A percentile compares a stretch with the other conserved stretches of the same genome.
Evolutionary conservation across 2,329 filamentous ascomycete genomes (phyloP).

Genomic region (Aspergillus ustus): DNA sequence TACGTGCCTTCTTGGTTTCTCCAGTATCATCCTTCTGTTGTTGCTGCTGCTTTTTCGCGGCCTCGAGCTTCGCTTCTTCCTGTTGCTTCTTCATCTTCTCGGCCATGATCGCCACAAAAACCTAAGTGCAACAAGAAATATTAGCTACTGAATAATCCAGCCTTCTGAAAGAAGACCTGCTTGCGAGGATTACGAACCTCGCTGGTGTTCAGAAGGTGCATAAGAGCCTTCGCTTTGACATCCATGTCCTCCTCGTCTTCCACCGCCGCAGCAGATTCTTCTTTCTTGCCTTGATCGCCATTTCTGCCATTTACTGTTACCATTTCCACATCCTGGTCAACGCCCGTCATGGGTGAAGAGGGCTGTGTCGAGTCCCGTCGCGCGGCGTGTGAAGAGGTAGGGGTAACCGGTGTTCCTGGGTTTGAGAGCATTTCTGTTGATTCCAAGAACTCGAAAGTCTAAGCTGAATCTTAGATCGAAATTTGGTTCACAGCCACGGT

Average conservation of each 20-base stretch:
- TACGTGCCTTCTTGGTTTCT: conserved; percentile 29
- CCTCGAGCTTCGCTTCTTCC: conserved; percentile 46
- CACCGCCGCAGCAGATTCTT: not conserved
- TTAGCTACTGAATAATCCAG: not conserved
- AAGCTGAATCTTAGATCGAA: not conserved
- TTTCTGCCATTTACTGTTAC: conserved; percentile 18
- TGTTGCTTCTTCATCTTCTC: conserved; percentile 56
- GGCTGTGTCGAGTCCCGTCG: conserved; percentile 36
- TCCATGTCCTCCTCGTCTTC: conserved; percentile 47
- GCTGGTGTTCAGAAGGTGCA: conserved; percentile 52
- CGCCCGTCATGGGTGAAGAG: conserved; percentile 34
- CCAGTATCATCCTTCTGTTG: conserved; percentile 30
- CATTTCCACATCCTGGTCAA: conserved; percentile 11
- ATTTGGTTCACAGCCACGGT: conserved; percentile 3
- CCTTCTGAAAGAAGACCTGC: not conserved
- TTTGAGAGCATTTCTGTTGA: conserved; percentile 29
- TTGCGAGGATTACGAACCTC: conserved; percentile 36
- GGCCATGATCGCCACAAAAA: conserved; percentile 55
- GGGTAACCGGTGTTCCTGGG: conserved; percentile 31
- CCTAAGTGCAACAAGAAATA: conserved; percentile 30
- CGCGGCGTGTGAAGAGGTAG: conserved; percentile 31
- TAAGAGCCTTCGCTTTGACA: conserved; percentile 49
- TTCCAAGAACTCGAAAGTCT: not conserved
- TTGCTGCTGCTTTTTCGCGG: conserved; percentile 34
- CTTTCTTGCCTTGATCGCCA: conserved; percentile 18